phyloP scores from a whole-genome alignment of 148 eudicot genomes.

The Nyssa sinensis region DNA sequence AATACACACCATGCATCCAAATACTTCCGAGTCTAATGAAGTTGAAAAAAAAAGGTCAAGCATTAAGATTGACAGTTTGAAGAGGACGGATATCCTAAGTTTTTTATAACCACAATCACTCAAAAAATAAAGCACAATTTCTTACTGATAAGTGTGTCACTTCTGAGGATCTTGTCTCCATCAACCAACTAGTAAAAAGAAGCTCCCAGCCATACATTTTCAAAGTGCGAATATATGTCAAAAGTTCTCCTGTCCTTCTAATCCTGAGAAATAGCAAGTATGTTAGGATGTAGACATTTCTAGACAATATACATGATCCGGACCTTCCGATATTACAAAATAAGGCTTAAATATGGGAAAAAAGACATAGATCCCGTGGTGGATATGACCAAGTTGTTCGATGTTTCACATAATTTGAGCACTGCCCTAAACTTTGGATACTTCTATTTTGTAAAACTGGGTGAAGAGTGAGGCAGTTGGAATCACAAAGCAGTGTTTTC shows the following conservation, averaged over 20 bases:
- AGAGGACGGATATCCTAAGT: not conserved
- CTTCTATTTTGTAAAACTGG: too few relatives aligned
- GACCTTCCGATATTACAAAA: not conserved
- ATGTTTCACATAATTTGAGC: too few relatives aligned
- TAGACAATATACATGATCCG: not conserved
- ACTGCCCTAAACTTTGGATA: too few relatives aligned
- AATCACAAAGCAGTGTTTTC: too few relatives aligned
- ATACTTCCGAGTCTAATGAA: slow-evolving; percentile 78
- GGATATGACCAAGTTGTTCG: too few relatives aligned
- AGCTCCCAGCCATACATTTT: slow-evolving; percentile 99
- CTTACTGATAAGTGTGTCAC: slow-evolving; percentile 73
- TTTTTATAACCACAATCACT: not conserved
- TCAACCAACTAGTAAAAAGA: slow-evolving; percentile 79
- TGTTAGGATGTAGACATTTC: not conserved
- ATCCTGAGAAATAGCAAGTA: slow-evolving; percentile 50
- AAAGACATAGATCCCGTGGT: not conserved
- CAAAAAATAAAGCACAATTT: slow-evolving; percentile 5
- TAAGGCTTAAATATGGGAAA: not conserved
- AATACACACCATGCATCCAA: slow-evolving; percentile 99
- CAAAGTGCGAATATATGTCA: slow-evolving; percentile 72
- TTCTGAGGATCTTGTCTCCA: slow-evolving; percentile 79
- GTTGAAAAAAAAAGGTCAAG: slow-evolving; percentile 8
- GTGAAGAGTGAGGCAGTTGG: too few relatives aligned
- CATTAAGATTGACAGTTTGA: not conserved
- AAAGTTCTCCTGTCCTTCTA: slow-evolving; percentile 83